phyloP scores from a whole-genome alignment of 2,329 filamentous ascomycete species.

The Fusarium longipes region DNA sequence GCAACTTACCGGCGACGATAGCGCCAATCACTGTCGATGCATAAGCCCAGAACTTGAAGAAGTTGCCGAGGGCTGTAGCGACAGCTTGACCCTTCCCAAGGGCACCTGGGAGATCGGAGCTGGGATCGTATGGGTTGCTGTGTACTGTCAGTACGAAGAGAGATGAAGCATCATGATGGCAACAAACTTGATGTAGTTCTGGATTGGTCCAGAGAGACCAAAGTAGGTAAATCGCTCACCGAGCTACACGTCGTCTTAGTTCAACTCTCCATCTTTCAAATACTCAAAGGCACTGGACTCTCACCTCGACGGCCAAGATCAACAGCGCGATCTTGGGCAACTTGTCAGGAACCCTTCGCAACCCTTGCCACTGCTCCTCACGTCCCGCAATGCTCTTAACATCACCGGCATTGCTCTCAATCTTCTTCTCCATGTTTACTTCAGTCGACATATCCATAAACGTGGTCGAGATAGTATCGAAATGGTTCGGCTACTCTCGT shows the following conservation, averaged over 20 bases:
- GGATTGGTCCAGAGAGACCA: constrained; percentile 1
- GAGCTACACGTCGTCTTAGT: not conserved
- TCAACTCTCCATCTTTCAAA: fast-evolving
- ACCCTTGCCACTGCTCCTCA: not conserved
- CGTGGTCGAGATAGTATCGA: too few species aligned
- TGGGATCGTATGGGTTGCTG: not conserved
- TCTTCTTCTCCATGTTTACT: not conserved
- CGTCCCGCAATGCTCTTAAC: not conserved
- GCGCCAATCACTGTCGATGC: constrained; percentile 4
- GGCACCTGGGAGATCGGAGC: not conserved
- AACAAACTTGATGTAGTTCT: constrained; percentile 18
- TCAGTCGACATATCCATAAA: not conserved
- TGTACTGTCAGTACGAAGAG: not conserved
- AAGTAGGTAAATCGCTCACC: constrained; percentile 23
- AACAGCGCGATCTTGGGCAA: not conserved
- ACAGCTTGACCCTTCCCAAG: constrained; percentile 7
- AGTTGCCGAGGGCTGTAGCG: constrained; percentile 3
- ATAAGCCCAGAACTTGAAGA: constrained; percentile 19
- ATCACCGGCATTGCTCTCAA: not conserved
- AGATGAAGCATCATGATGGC: fast-evolving
- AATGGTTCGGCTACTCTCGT: too few species aligned
- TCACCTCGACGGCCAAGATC: constrained; percentile 10
- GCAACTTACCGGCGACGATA: not conserved
- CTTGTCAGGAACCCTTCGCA: constrained; percentile 7
- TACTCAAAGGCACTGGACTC: too few species aligned